These are phyloP conservation scores for Arabidopsis suecica DNA, from an alignment of 345 rosid species.

Conservation along the genomic window DNA sequence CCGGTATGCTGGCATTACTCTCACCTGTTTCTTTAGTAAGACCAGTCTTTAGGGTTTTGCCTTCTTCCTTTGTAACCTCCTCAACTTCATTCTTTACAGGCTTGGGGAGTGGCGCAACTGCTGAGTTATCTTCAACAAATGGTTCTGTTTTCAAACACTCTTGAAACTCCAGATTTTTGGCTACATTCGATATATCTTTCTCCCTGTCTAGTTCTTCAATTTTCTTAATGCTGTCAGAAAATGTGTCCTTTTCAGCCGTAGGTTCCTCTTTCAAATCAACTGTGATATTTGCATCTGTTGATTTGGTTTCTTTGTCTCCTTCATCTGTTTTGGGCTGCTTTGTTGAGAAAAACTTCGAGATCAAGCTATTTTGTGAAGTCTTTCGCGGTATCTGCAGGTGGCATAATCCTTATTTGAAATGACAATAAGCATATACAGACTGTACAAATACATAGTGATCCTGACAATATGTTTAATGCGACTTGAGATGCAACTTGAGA, in stretches of 20 bases:
- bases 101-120: not conserved
- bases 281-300: slow-evolving; percentile 15
- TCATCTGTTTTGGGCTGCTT: slow-evolving; percentile 59
- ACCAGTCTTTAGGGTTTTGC: not conserved
- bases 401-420: slow-evolving; percentile 11
- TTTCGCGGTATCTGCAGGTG: slow-evolving; percentile 63
- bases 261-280: slow-evolving; percentile 46
- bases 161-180: slow-evolving; percentile 6
- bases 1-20: not conserved
- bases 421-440: not conserved
- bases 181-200: slow-evolving; percentile 20
- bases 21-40: slow-evolving; percentile 12
- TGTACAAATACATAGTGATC: not conserved
- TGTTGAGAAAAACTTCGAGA: slow-evolving; percentile 72
- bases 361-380: slow-evolving; percentile 56
- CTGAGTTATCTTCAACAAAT: slow-evolving; percentile 9
- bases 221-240: slow-evolving; percentile 25
- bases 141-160: slow-evolving; percentile 35
- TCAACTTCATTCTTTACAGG: slow-evolving; percentile 26
- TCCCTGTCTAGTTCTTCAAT: slow-evolving; percentile 17
- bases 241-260: not conserved
- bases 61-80: slow-evolving; percentile 20
- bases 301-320: slow-evolving; percentile 40
- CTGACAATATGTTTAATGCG: not conserved
- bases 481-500: slow-evolving; percentile 9